These are phyloP conservation scores for Rubroboletus pulcherrimus DNA, from an alignment of 768 basidiomycete species.

Conservation along the genomic window DNA sequence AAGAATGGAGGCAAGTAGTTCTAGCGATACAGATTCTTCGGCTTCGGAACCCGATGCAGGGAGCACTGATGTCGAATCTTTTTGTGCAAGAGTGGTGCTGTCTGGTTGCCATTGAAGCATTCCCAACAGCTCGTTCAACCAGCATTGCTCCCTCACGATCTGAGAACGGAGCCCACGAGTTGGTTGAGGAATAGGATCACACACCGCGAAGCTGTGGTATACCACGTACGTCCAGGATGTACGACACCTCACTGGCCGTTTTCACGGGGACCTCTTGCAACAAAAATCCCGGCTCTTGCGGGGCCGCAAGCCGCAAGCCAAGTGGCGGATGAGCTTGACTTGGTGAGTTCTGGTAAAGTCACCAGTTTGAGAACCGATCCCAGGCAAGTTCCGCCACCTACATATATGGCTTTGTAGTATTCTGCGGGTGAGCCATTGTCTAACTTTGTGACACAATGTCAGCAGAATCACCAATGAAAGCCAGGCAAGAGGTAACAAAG, in stretches of 20 bases:
- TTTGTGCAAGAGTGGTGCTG: not conserved
- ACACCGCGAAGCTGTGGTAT: not conserved
- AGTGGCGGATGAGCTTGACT: constrained; percentile 66
- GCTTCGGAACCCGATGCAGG: constrained; percentile 25
- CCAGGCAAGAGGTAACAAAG: not conserved
- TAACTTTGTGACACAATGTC: constrained; percentile 39
- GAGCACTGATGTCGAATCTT: not conserved
- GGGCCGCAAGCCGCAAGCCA: constrained; percentile 58
- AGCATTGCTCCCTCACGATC: constrained; percentile 76
- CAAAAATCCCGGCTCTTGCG: constrained; percentile 73
- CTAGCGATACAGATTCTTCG: constrained; percentile 40
- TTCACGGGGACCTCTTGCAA: constrained; percentile 69
- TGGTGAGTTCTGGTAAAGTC: constrained; percentile 52
- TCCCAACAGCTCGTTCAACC: constrained; percentile 71
- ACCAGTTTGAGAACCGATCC: not conserved
- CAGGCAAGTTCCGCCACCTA: constrained; percentile 33
- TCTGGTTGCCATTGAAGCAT: constrained; percentile 64
- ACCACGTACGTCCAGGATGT: constrained; percentile 61
- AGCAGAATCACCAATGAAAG: constrained; percentile 4
- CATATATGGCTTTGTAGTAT: constrained; percentile 65
- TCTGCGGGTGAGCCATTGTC: constrained; percentile 53
- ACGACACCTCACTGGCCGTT: constrained; percentile 71
- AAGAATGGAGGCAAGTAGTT: constrained; percentile 62
- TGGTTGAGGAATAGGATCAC: not conserved
- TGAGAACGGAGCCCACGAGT: not conserved